Base-by-base conservation (phyloP, 2,329 filamentous ascomycete species). In the Coleophoma crateriformis region DNA sequence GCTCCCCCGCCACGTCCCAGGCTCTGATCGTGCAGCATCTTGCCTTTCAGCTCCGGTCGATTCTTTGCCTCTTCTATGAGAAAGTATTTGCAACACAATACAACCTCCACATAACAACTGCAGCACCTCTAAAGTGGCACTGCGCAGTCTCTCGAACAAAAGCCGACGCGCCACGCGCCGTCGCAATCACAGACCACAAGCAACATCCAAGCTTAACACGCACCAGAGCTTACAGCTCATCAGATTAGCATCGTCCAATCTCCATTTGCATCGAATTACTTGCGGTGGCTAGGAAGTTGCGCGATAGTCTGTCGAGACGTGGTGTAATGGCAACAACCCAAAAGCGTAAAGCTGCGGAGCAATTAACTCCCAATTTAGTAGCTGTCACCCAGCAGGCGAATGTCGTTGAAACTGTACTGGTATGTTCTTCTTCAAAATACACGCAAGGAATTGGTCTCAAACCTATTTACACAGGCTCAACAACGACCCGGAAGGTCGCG, bases 301-400 rank as follows among this genome's bases (percentile, higher is more conserved):
- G 33, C 46, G 34, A 19, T 19, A 38, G 11, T 27, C 41, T 17
- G 13, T 17, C 11, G 13, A n/a, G 5, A 38, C 15, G 13, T 27
- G 32, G 41, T 44, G 50, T 55, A 47, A 61, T 61, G 58, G 54
- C 47, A 45, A 46, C 20, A 27, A 22, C 43, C 13, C 50, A 45
- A 42, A 62, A 62, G 50, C 52, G 60, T 37, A 61, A 58, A 54
- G 59, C 60, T 27, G 34, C 46, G 12, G 46, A 57, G 33, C 47
- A 61, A 48, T 51, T 58, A 46, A 57, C 50, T 17, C 47, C 52
- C 14, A 51, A 53, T 39, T 54, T 54, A 11, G 40, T 53, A 15
- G 34, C 40, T 14, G 35, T 51, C 13, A 33, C 48, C n/a, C 48
- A 58, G 53, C 53, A 54, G 48, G 39, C 22, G 11, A 17, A 41